Percentiles rank a stretch among this genome's conserved stretches.
These are phyloP conservation scores for Candida ulmi DNA, from an alignment of 805 yeast genomes.

Conservation along the genomic window DNA sequence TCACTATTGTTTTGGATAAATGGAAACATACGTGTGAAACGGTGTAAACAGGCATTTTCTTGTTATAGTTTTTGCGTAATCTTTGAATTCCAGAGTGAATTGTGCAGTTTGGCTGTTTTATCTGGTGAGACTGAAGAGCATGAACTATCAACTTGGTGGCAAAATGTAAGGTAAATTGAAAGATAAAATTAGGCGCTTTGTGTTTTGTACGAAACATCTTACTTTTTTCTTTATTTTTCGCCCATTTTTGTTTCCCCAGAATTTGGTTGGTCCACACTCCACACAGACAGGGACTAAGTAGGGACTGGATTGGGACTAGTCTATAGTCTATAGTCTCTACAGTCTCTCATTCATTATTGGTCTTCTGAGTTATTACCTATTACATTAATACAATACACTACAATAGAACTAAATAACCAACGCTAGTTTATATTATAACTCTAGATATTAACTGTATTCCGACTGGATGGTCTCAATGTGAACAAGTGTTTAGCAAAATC, in stretches of 20 bases:
- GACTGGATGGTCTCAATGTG: neutral
- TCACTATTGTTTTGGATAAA: neutral
- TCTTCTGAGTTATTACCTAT: no score
- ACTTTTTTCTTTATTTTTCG: neutral
- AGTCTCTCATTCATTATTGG: neutral
- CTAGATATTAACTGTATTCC: neutral
- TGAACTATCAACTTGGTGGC: no score
- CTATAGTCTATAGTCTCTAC: neutral
- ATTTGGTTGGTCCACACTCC: no score
- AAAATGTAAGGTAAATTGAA: no score
- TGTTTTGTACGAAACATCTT: neutral
- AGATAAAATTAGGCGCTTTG: no score
- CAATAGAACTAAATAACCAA: no score
- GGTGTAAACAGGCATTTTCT: constrained; percentile 30
- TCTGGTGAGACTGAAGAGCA: no score
- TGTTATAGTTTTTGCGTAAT: neutral
- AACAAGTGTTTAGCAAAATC: neutral
- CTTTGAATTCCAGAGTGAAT: neutral
- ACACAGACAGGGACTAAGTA: neutral
- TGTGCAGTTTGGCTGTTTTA: no score
- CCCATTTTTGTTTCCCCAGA: neutral
- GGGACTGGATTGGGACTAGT: neutral
- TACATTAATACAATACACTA: no score
- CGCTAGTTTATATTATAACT: no score
- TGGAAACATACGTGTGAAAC: constrained; percentile 30